phyloP scores from a whole-genome alignment of 306 rosid species.

The Vachellia collinsii region DNA sequence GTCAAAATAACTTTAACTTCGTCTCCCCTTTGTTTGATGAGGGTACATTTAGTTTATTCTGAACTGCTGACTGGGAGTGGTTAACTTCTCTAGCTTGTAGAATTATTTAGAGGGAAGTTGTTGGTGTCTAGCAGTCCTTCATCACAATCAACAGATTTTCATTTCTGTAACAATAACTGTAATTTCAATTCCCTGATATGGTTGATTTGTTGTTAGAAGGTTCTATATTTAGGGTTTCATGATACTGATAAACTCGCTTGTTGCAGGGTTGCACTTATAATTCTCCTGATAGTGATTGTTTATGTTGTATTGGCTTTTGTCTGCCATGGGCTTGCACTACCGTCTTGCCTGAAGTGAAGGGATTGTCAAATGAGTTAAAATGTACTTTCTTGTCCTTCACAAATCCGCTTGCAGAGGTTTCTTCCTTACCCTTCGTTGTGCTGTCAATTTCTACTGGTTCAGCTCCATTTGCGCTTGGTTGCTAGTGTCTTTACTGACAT shows the following conservation, averaged over 20 bases:
- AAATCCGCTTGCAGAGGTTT: slow-evolving; percentile 43
- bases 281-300: slow-evolving; percentile 69
- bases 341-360: slow-evolving; percentile 68
- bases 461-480: slow-evolving; percentile 43
- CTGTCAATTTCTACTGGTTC: slow-evolving; percentile 43
- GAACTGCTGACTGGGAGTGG: slow-evolving; percentile 3
- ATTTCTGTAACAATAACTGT: background rate
- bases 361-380: slow-evolving; percentile 32
- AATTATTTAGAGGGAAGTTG: slow-evolving; percentile 14
- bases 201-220: slow-evolving; percentile 12
- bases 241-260: slow-evolving; percentile 40
- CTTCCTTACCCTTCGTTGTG: slow-evolving; percentile 33
- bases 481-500: slow-evolving; percentile 42
- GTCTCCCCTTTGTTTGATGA: background rate
- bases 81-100: slow-evolving; percentile 19
- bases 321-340: slow-evolving; percentile 85
- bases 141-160: slow-evolving; percentile 8
- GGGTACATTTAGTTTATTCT: slow-evolving; percentile 22
- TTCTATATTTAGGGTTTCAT: slow-evolving; percentile 18
- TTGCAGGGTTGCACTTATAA: slow-evolving; percentile 83
- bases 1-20: slow-evolving; percentile 21
- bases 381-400: slow-evolving; percentile 34
- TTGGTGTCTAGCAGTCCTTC: slow-evolving; percentile 7
- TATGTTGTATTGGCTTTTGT: slow-evolving; percentile 84
- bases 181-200: background rate